These are phyloP conservation scores for Lippia alba DNA, from an alignment of 305 asterid genomes.

Conservation along the genomic window DNA sequence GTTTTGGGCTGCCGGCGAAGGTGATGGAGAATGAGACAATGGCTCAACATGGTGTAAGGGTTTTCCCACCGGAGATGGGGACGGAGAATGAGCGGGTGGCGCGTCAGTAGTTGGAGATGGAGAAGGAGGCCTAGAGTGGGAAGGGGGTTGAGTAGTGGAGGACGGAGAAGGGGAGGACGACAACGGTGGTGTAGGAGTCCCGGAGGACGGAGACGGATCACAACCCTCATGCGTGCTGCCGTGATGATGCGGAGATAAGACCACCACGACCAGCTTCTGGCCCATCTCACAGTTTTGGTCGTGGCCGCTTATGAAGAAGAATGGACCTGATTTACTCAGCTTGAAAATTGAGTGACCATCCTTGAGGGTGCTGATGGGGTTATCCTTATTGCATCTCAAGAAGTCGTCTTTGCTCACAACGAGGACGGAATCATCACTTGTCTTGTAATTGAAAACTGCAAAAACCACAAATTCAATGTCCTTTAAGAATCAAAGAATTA, in stretches of 20 bases:
- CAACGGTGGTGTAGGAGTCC: slow-evolving; percentile 2
- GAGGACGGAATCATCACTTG: slow-evolving; percentile 55
- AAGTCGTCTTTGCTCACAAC: slow-evolving; percentile 52
- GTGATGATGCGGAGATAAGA: slow-evolving; percentile 38
- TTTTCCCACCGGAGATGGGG: neutral
- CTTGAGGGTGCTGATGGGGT: slow-evolving; percentile 43
- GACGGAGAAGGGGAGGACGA: slow-evolving; percentile 29
- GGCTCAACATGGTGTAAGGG: too few species aligned
- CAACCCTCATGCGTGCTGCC: neutral
- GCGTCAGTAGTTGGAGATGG: neutral
- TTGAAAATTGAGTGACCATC: slow-evolving; percentile 51
- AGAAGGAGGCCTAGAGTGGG: neutral
- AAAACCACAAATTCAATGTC: neutral
- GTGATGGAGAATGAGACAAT: neutral
- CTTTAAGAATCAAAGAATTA: too few species aligned
- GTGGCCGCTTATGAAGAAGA: slow-evolving; percentile 71
- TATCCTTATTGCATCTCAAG: slow-evolving; percentile 54
- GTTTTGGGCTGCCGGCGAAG: neutral
- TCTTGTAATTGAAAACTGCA: slow-evolving; percentile 63
- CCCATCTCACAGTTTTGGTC: slow-evolving; percentile 63
- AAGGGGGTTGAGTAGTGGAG: slow-evolving; percentile 11
- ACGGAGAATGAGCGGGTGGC: slow-evolving; percentile 16
- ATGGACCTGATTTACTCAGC: slow-evolving; percentile 51
- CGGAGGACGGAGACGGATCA: slow-evolving; percentile 21
- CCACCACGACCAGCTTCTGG: slow-evolving; percentile 48